phyloP scores from a whole-genome alignment of 805 yeast genomes.

The Myxozyma lipomycoides region DNA sequence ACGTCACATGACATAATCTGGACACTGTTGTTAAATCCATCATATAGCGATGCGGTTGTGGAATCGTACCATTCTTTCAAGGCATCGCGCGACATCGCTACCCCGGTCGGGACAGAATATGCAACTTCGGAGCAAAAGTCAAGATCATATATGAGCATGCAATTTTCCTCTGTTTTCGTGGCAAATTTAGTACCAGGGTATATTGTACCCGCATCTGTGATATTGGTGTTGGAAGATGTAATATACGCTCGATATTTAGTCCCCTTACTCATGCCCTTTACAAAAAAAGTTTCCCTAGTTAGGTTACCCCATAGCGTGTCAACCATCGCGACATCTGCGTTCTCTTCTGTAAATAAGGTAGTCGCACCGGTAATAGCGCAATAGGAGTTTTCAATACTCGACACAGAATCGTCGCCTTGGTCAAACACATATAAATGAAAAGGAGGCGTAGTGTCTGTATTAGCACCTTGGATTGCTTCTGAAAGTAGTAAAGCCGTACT shows the following conservation, averaged over 20 bases:
- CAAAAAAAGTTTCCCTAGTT: slow-evolving; percentile 55
- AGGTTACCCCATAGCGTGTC: slow-evolving; percentile 44
- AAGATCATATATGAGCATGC: slow-evolving; percentile 69
- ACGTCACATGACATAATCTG: slow-evolving; percentile 72
- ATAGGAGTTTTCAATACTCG: slow-evolving; percentile 51
- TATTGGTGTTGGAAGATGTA: slow-evolving; percentile 45
- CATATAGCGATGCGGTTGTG: slow-evolving; percentile 52
- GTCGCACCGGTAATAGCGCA: slow-evolving; percentile 66
- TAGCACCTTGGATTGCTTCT: slow-evolving; percentile 1
- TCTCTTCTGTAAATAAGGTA: slow-evolving; percentile 36
- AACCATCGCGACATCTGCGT: slow-evolving; percentile 38
- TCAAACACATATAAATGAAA: slow-evolving; percentile 45
- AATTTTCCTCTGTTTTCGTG: slow-evolving; percentile 51
- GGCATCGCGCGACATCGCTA: slow-evolving; percentile 37
- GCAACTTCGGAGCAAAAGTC: slow-evolving; percentile 79
- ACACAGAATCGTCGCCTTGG: slow-evolving; percentile 38
- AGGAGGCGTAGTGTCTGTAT: slow-evolving; percentile 1
- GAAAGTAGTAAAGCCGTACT: slow-evolving; percentile 12
- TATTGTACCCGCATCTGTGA: slow-evolving; percentile 56
- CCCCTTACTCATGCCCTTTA: slow-evolving; percentile 57
- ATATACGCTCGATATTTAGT: slow-evolving; percentile 64
- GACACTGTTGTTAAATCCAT: slow-evolving; percentile 69
- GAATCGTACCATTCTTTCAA: slow-evolving; percentile 57
- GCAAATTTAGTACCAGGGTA: slow-evolving; percentile 53
- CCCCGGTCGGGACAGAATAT: slow-evolving; percentile 71